These are phyloP conservation scores for Dioscorea cayenensis DNA, from an alignment of 116 monocot genomes.

Conservation along the genomic window DNA sequence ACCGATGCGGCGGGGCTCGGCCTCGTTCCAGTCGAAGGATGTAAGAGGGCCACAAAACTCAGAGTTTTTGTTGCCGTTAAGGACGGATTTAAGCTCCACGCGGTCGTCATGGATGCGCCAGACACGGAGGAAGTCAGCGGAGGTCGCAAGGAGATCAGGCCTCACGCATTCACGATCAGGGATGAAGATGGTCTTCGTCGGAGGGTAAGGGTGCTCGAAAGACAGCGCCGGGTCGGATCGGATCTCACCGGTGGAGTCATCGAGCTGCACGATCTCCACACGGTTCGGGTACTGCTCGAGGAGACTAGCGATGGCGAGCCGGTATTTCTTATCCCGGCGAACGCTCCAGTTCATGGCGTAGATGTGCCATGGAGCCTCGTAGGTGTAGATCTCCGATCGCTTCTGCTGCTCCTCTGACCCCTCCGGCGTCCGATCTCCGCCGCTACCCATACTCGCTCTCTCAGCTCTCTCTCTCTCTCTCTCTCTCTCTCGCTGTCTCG, in stretches of 20 bases:
- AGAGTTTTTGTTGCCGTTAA: constrained; percentile 89
- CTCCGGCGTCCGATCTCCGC: constrained; percentile 26
- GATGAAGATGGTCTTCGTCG: constrained; percentile 87
- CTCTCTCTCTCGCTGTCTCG: neutral
- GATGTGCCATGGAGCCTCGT: constrained; percentile 98
- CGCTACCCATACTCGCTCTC: neutral
- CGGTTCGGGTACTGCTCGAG: constrained; percentile 78
- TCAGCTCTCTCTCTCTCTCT: constrained; percentile 4
- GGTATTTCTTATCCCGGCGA: constrained; percentile 93
- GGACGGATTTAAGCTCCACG: constrained; percentile 44
- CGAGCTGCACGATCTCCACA: constrained; percentile 96
- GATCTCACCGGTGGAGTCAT: constrained; percentile 96
- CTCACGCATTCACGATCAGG: constrained; percentile 79
- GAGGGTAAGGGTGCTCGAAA: constrained; percentile 95
- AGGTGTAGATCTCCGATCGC: constrained; percentile 99
- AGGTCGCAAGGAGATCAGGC: constrained; percentile 94
- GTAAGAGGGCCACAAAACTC: constrained; percentile 97
- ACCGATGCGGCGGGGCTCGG: constrained; percentile 88
- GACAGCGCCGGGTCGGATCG: constrained; percentile 66
- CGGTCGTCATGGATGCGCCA: constrained; percentile 60
- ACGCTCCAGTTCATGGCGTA: constrained; percentile 99
- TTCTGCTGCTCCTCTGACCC: constrained; percentile 77
- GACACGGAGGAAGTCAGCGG: constrained; percentile 92
- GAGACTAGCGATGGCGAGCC: constrained; percentile 82
- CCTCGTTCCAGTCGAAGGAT: constrained; percentile 99